phyloP scores from a whole-genome alignment of 2,329 filamentous ascomycete genomes.

The Chaetothyriales sp. region DNA sequence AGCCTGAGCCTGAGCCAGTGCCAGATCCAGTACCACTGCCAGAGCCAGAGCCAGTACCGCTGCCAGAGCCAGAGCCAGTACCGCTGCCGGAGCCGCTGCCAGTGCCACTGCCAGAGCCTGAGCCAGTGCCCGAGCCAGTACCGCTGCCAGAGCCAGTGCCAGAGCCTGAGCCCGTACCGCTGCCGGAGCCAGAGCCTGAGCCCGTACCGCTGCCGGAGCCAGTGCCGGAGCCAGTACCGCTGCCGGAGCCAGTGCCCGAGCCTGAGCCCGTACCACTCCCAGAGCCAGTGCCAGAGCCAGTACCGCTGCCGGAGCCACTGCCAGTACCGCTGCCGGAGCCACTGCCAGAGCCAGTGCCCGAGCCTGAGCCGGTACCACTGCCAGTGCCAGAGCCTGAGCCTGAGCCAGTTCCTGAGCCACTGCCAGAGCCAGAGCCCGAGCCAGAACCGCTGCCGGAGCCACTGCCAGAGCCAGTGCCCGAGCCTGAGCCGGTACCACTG shows the following conservation, averaged over 20 bases:
- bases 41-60: background rate
- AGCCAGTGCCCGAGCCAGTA: too few relatives aligned
- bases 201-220: background rate
- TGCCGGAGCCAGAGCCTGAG: background rate
- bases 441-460: background rate
- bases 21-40: too few relatives aligned
- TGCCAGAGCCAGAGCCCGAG: constrained; percentile 1
- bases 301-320: background rate
- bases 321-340: too few relatives aligned
- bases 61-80: background rate
- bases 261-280: background rate
- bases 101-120: background rate
- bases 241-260: background rate
- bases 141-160: background rate
- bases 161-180: background rate
- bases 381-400: too few relatives aligned
- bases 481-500: background rate
- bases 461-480: background rate
- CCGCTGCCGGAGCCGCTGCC: background rate
- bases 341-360: background rate
- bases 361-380: too few relatives aligned
- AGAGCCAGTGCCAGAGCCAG: background rate
- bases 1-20: too few relatives aligned
- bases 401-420: background rate
- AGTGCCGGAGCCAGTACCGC: too few relatives aligned